These are phyloP conservation scores for Cercospora zeae-maydis DNA, from an alignment of 2,329 filamentous ascomycete genomes.

Conservation along the genomic window DNA sequence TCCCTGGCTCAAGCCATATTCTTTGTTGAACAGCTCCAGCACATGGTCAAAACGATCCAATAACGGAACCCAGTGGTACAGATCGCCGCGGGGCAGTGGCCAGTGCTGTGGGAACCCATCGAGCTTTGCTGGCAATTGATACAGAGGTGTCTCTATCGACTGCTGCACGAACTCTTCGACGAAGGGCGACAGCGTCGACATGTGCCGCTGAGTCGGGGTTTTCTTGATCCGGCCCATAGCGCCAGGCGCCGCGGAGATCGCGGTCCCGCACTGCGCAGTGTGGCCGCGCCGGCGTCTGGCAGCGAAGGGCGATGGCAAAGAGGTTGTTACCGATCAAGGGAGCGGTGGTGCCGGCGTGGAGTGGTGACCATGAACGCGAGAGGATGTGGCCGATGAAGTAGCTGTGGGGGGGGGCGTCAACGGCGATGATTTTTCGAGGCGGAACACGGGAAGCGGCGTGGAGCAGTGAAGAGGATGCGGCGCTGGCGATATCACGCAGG, in stretches of 20 bases:
- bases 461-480: neutral
- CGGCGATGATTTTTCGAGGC: neutral
- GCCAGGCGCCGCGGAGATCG: conserved; percentile 28
- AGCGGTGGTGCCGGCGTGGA: neutral
- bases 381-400: neutral
- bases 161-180: conserved; percentile 74
- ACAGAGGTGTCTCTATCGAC: conserved; percentile 65
- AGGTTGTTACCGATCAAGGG: neutral
- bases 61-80: conserved; percentile 97
- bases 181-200: conserved; percentile 70
- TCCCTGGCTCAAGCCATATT: conserved; percentile 74
- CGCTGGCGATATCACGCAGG: neutral
- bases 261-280: conserved; percentile 11
- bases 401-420: neutral
- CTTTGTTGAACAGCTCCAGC: conserved; percentile 73
- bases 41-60: conserved; percentile 91
- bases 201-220: conserved; percentile 52
- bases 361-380: neutral
- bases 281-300: neutral
- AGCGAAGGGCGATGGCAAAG: neutral
- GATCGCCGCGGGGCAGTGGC: conserved; percentile 91
- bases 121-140: conserved; percentile 73
- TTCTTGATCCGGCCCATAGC: conserved; percentile 56
- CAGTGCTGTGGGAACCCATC: conserved; percentile 79
- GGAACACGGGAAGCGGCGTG: neutral